Percentiles rank a stretch among this genome's conserved stretches.
These are phyloP conservation scores for Spergularia azorica DNA, from an alignment of 179 eudicot species.

Conservation along the genomic window DNA sequence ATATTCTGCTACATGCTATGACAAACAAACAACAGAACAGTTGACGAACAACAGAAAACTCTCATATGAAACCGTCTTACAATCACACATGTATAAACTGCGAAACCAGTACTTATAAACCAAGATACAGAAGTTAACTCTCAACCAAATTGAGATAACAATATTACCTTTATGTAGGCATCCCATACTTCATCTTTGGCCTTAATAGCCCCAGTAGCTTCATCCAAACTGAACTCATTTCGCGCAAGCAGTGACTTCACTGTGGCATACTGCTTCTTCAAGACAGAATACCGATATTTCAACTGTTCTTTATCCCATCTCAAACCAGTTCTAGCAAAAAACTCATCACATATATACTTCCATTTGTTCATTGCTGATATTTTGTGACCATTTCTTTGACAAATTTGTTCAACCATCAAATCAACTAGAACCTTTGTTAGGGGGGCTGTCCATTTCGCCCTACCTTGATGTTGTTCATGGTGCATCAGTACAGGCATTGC, in stretches of 20 bases:
- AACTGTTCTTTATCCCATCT: slow-evolving; percentile 72
- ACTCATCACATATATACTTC: slow-evolving; percentile 57
- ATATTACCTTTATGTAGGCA: slow-evolving; percentile 49
- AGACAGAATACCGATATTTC: slow-evolving; percentile 49
- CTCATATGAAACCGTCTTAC: too few species aligned
- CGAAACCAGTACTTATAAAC: too few species aligned
- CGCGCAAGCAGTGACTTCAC: slow-evolving; percentile 53
- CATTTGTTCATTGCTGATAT: slow-evolving; percentile 51
- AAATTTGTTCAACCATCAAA: slow-evolving; percentile 66
- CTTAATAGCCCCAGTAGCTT: slow-evolving; percentile 46
- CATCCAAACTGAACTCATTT: slow-evolving; percentile 58
- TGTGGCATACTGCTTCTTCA: slow-evolving; percentile 54
- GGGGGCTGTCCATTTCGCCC: slow-evolving; percentile 70
- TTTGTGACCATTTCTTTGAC: slow-evolving; percentile 45
- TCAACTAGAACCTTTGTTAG: slow-evolving; percentile 62
- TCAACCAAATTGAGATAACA: neutral
- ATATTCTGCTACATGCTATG: too few species aligned
- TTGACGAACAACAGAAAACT: too few species aligned
- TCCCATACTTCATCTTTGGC: slow-evolving; percentile 65
- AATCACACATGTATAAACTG: too few species aligned
- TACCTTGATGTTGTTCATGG: slow-evolving; percentile 42
- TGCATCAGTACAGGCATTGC: slow-evolving; percentile 21
- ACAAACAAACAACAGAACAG: too few species aligned
- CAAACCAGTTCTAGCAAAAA: slow-evolving; percentile 52
- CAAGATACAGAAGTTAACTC: too few species aligned